Base-by-base conservation (phyloP, 78 protist genomes). In the Dictyostelium discoideum region DNA sequence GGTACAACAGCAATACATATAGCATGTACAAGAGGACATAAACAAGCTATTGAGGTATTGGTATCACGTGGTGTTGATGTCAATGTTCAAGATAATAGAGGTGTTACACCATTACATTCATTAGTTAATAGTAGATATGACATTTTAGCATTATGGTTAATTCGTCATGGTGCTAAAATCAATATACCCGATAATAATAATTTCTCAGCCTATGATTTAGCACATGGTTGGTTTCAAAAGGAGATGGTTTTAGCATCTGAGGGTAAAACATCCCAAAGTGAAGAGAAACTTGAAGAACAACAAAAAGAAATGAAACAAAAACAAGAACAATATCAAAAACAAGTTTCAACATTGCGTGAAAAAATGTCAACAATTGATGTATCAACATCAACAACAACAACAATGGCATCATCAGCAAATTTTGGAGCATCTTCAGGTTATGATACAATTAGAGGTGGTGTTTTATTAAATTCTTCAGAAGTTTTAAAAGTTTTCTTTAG, bases 1-100 rank as follows among this genome's bases (percentile, higher is more conserved):
- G 96, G 96, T 85, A 85, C 92, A 3, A 84, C 96, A 26, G 86
- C 96, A 44, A 20, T 92, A 22, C 96, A 92, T 85, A 84, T 92
- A 76, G 96, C 96, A 24, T 54, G 81, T 18, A 74, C 96, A 29
- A 76, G 92, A 44, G 96, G 96, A 40, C 50, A 84, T 63, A 92
- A 92, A 85, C 96, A 92, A 44, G 20, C 80, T 1, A 39, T 92
- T 4, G 96, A 92, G 20, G 42, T 92, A 29, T 60, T 92, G 24
- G 96, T 92, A 44, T 32, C 84, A 18, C n/a, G 96, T 37, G 96
- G 96, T 42, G 89, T 80, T 3, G 96, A 92, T 78, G 67, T 92
- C 0, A 92, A 92, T 63, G 80, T 69, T n/a, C 89, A 92, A 78
- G 96, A 92, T 29, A 84, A 57, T 57, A 60, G 92, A 74, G 96